Percentiles rank a stretch among this genome's conserved stretches.
phyloP scores from a whole-genome alignment of 2,329 filamentous ascomycete genomes.

The Colletotrichum aenigma region DNA sequence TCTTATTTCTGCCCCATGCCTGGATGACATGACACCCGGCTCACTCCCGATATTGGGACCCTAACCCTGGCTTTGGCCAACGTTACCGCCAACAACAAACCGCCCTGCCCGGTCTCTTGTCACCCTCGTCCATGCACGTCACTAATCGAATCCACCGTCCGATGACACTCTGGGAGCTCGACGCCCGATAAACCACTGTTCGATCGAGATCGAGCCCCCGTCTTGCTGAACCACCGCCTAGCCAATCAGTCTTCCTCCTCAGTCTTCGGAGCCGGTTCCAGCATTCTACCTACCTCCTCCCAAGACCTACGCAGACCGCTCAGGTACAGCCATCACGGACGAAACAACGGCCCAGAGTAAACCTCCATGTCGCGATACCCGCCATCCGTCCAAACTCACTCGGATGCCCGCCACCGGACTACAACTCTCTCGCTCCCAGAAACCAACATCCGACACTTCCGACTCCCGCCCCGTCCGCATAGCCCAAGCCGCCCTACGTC shows the following conservation, averaged over 20 bases:
- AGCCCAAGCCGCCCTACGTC: neutral
- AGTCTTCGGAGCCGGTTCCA: neutral
- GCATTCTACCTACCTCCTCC: neutral
- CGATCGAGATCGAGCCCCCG: constrained; percentile 13
- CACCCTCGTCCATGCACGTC: constrained; percentile 14
- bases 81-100: constrained; percentile 1
- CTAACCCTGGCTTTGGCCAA: neutral
- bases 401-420: neutral
- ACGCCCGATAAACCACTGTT: neutral
- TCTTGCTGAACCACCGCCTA: neutral
- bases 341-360: neutral
- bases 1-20: neutral
- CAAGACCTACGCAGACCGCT: neutral
- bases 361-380: neutral
- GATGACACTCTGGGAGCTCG: neutral
- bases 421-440: neutral
- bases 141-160: constrained; percentile 5
- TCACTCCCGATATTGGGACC: neutral
- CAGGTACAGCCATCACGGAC: neutral
- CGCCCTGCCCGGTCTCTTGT: neutral
- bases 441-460: constrained; percentile 17
- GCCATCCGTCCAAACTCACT: neutral
- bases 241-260: neutral
- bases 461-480: constrained; percentile 1
- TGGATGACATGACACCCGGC: neutral